Conservation (phyloP, 2,329 filamentous ascomycete species). For the Penicillium griseofulvum region DNA sequence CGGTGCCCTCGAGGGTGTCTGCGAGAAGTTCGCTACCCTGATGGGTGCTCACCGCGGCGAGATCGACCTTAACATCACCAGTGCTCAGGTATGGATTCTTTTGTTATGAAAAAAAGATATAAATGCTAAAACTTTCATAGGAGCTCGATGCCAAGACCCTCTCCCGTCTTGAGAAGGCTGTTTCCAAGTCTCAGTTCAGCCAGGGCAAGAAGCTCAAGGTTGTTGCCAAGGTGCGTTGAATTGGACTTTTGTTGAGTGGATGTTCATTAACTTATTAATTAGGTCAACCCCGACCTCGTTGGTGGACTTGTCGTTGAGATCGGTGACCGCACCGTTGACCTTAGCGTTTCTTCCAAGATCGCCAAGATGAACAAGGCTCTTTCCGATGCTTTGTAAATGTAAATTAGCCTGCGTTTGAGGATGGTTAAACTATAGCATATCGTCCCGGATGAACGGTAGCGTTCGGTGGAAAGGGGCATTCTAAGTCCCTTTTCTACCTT, state of each 20-base stretch:
- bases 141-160: slow-evolving; percentile 85
- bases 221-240: slow-evolving; percentile 69
- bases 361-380: slow-evolving; percentile 99
- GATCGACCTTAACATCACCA: slow-evolving; percentile 88
- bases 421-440: slow-evolving; percentile 24
- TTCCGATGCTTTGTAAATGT: slow-evolving; percentile 87
- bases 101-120: background rate
- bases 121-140: slow-evolving; percentile 43
- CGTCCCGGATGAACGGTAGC: slow-evolving; percentile 29
- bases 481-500: slow-evolving; percentile 7
- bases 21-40: slow-evolving; percentile 80
- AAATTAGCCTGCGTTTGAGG: slow-evolving; percentile 26
- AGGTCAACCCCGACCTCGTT: slow-evolving; percentile 93
- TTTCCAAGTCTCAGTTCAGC: slow-evolving; percentile 84
- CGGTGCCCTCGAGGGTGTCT: slow-evolving; percentile 74
- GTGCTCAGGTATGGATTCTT: slow-evolving; percentile 69
- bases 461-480: slow-evolving; percentile 13
- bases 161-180: slow-evolving; percentile 77
- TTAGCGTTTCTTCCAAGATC: slow-evolving; percentile 91
- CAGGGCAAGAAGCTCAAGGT: slow-evolving; percentile 98
- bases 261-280: slow-evolving; percentile 5
- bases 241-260: background rate
- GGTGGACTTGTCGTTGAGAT: slow-evolving; percentile 95
- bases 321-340: slow-evolving; percentile 96
- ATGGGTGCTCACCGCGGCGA: slow-evolving; percentile 89